Conservation (phyloP, 2,329 filamentous ascomycete species). For the Trichoderma semiorbis region DNA sequence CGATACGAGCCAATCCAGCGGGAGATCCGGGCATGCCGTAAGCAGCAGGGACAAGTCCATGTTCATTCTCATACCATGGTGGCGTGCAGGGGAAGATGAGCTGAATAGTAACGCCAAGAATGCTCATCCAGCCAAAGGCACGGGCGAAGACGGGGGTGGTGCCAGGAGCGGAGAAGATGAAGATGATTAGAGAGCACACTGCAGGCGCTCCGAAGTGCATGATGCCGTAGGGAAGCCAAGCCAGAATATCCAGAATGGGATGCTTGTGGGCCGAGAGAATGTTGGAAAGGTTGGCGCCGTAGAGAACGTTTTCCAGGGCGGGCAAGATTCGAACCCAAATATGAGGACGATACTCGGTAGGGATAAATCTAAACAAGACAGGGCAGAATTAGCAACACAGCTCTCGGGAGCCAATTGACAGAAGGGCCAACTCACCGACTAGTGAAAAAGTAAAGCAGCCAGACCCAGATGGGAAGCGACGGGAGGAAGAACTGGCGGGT, state of each 20-base stretch:
- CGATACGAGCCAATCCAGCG: slow-evolving; percentile 82
- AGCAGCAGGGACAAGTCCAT: slow-evolving; percentile 85
- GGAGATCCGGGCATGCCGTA: slow-evolving; percentile 89
- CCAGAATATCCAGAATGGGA: slow-evolving; percentile 77
- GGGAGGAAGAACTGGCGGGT: slow-evolving; percentile 91
- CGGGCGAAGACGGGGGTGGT: slow-evolving; percentile 81
- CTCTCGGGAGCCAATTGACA: background rate
- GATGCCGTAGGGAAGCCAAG: slow-evolving; percentile 91
- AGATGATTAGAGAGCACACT: slow-evolving; percentile 74
- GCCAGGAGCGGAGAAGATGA: slow-evolving; percentile 83
- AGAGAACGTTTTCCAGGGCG: slow-evolving; percentile 92
- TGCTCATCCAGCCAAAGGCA: slow-evolving; percentile 89
- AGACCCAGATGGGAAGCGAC: slow-evolving; percentile 78
- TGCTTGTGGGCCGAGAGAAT: slow-evolving; percentile 89
- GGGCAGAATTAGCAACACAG: background rate
- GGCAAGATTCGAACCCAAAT: slow-evolving; percentile 96
- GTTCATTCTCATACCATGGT: slow-evolving; percentile 94
- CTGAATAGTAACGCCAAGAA: slow-evolving; percentile 83
- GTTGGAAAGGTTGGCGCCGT: slow-evolving; percentile 93
- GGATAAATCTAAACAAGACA: slow-evolving; percentile 69
- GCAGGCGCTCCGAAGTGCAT: slow-evolving; percentile 85
- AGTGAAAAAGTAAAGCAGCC: slow-evolving; percentile 87
- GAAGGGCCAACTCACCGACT: slow-evolving; percentile 67
- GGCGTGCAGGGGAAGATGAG: slow-evolving; percentile 89
- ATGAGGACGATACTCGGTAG: slow-evolving; percentile 79